Conservation (phyloP, 2,329 filamentous ascomycete species). For the Colletotrichum agaves region DNA sequence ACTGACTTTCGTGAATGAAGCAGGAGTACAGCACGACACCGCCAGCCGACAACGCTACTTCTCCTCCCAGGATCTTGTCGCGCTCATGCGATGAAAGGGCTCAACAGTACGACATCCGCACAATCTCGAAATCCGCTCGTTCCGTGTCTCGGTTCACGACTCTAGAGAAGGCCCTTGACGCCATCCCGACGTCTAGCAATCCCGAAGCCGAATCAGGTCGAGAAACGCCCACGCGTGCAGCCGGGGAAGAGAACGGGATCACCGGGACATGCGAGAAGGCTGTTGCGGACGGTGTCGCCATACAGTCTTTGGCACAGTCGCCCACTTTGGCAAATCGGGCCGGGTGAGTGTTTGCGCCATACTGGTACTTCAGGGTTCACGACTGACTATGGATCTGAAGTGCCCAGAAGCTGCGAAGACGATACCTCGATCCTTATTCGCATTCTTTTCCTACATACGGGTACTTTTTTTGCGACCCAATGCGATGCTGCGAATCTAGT, state of each 20-base stretch:
- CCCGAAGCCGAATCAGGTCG: constrained; percentile 9
- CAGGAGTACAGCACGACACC: constrained; percentile 22
- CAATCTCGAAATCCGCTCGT: background rate
- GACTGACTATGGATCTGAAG: constrained; percentile 4
- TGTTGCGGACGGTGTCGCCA: background rate
- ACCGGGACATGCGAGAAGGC: constrained; percentile 7
- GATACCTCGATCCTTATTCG: constrained; percentile 1
- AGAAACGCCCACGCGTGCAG: constrained; percentile 20
- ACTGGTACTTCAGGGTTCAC: background rate
- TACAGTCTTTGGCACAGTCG: background rate
- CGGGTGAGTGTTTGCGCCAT: constrained; percentile 9
- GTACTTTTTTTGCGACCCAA: constrained; percentile 1
- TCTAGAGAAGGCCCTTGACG: background rate
- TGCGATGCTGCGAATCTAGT: background rate
- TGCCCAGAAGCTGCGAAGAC: constrained; percentile 14
- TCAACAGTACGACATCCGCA: constrained; percentile 1
- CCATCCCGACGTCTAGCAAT: constrained; percentile 4
- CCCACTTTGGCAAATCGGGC: background rate
- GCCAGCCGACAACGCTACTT: constrained; percentile 7
- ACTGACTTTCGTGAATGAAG: constrained; percentile 35
- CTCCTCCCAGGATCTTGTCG: background rate
- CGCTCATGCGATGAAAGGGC: constrained; percentile 30
- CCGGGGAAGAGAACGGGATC: background rate
- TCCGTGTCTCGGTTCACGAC: background rate
- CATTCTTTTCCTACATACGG: constrained; percentile 33